Base-by-base conservation (phyloP, 352 stramenopile species). In the Pythium grandisporangium region DNA sequence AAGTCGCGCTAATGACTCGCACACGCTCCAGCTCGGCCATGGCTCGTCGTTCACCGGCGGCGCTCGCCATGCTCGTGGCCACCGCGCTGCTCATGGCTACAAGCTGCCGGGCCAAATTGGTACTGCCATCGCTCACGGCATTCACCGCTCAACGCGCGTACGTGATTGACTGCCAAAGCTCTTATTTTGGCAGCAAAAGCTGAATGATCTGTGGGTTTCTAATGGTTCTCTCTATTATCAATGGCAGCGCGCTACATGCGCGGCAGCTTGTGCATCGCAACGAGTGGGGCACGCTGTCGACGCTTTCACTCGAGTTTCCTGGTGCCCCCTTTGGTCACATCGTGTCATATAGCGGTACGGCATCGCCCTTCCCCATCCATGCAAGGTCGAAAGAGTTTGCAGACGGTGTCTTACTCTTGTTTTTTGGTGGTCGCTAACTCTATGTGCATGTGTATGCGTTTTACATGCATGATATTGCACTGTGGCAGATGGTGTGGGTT, bases 341-440 rank as follows among this genome's bases (percentile, higher is more conserved):
- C 6, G 66, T 82, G 14, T 88, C 71, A 20, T 88, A 81, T 56
- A 85, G 71, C 46, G 75, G 74, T 85, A 51, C 1, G 58, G 59
- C 22, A 0, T 2, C n/a, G 10, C 13, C 24, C 17, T 12, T 25
- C 32, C n/a, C 12, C n/a, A n/a, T n/a, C n/a, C n/a, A n/a, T n/a
- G n/a, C n/a, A n/a, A n/a, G n/a, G n/a, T n/a, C n/a, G n/a, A n/a
- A n/a, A n/a, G n/a, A n/a, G n/a, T n/a, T n/a, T n/a, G n/a, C n/a
- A n/a, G n/a, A n/a, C n/a, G n/a, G n/a, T n/a, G n/a, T n/a, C n/a
- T n/a, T n/a, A n/a, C n/a, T 21, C 29, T 30, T 36, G 2, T n/a
- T 19, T 33, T 23, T 30, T 8, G 2, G 27, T 32, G 10, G 14
- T 1, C 8, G 27, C 27, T 32, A 8, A 32, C 27, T 14, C 27